A percentile compares a stretch with the other conserved stretches of the same genome.
phyloP scores from a whole-genome alignment of 2,329 filamentous ascomycete genomes.

The Cladorrhinum sp. region DNA sequence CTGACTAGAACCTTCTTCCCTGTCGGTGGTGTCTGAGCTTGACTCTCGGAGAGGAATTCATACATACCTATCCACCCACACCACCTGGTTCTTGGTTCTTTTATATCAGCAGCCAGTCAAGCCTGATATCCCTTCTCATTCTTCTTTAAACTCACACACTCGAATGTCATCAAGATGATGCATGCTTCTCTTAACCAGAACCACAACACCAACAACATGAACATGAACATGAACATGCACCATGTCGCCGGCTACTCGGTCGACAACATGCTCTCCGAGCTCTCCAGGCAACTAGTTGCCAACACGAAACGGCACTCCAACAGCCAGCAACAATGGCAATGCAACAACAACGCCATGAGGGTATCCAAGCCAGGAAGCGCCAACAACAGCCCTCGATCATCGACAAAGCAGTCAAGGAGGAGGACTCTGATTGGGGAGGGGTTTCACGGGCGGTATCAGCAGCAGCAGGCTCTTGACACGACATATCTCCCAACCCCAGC shows the following conservation, averaged over 20 bases:
- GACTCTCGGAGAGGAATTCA: neutral
- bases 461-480: conserved; percentile 38
- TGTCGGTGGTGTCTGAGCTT: neutral
- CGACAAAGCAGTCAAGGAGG: conserved; percentile 48
- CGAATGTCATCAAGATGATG: conserved; percentile 26
- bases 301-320: conserved; percentile 47
- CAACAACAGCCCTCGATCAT: conserved; percentile 63
- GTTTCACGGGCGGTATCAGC: conserved; percentile 42
- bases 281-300: conserved; percentile 51
- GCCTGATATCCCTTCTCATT: neutral
- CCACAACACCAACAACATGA: neutral
- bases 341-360: conserved; percentile 50
- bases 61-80: neutral
- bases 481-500: conserved; percentile 37
- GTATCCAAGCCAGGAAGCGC: conserved; percentile 64
- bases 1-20: neutral
- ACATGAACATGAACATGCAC: conserved; percentile 6
- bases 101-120: conserved; percentile 8
- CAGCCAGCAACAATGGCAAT: conserved; percentile 44
- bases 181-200: conserved; percentile 35
- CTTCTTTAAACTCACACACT: conserved; percentile 7
- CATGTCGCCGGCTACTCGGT: conserved; percentile 34
- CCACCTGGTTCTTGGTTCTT: neutral
- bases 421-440: conserved; percentile 55
- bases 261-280: conserved; percentile 49